These are phyloP conservation scores for Tetradesmus obliquus DNA, from an alignment of 139 green algal genomes.

Conservation along the genomic window DNA sequence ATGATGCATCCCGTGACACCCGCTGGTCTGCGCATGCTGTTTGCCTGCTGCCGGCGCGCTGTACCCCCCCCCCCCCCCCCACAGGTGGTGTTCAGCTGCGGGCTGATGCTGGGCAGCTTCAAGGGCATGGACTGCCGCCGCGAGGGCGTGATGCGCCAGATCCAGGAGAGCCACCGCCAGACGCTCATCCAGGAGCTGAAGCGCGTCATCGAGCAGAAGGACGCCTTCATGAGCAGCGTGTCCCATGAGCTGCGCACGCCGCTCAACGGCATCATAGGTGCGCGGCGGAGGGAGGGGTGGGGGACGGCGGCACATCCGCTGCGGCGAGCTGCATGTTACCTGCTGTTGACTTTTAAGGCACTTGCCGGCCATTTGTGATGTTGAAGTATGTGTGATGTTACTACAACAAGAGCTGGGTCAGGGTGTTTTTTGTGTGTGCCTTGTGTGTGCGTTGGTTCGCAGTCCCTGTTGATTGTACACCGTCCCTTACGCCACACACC, in stretches of 20 bases:
- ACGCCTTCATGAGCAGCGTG: slow-evolving; percentile 72
- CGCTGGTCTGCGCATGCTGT: too few relatives aligned
- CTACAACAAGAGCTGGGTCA: neutral
- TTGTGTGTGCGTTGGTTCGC: too few relatives aligned
- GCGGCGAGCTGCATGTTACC: neutral
- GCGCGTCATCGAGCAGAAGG: slow-evolving; percentile 76
- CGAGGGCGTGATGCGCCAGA: slow-evolving; percentile 59
- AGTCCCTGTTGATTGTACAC: too few relatives aligned
- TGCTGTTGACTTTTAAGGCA: too few relatives aligned
- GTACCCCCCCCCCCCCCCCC: too few relatives aligned
- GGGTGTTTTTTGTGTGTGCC: neutral
- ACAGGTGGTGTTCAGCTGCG: slow-evolving; percentile 62
- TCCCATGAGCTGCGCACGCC: slow-evolving; percentile 76
- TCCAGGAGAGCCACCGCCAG: slow-evolving; percentile 49
- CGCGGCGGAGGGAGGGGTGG: neutral
- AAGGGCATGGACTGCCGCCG: slow-evolving; percentile 59
- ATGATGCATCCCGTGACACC: too few relatives aligned
- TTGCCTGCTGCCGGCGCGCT: too few relatives aligned
- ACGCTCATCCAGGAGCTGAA: slow-evolving; percentile 68
- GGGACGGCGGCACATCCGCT: neutral
- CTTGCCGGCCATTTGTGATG: too few relatives aligned
- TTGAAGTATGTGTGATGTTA: neutral
- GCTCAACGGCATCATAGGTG: slow-evolving; percentile 78
- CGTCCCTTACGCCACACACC: too few relatives aligned
- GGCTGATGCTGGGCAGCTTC: slow-evolving; percentile 65